Evolutionary conservation across 2,329 filamentous ascomycete genomes (phyloP).

Genomic region (Paraphaeosphaeria sporulosa): DNA sequence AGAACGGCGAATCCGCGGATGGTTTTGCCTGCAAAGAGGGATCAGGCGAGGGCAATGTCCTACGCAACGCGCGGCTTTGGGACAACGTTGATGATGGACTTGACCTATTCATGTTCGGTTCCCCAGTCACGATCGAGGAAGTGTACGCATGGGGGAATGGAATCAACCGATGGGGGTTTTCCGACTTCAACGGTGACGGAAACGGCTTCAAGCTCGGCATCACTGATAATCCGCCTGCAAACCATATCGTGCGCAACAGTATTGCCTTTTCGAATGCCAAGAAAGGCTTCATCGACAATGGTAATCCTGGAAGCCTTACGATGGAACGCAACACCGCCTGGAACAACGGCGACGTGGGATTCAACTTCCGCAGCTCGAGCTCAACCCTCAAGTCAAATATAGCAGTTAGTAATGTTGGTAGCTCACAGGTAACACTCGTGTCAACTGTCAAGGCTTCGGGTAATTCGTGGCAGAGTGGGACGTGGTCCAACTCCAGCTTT

Average conservation of each 20-base stretch:
- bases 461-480: conserved; percentile 54
- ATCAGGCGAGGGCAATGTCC: conserved; percentile 55
- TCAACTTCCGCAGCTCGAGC: conserved; percentile 46
- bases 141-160: conserved; percentile 58
- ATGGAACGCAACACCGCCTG: conserved; percentile 57
- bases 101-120: conserved; percentile 54
- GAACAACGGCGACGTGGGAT: conserved; percentile 55
- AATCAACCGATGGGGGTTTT: conserved; percentile 56
- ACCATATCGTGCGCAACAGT: conserved; percentile 56
- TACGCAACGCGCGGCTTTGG: conserved; percentile 58
- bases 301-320: conserved; percentile 51
- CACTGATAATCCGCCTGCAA: conserved; percentile 45
- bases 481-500: conserved; percentile 52
- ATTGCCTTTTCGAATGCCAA: conserved; percentile 55
- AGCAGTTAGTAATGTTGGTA: conserved; percentile 46
- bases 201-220: conserved; percentile 60
- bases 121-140: conserved; percentile 52
- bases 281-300: conserved; percentile 59
- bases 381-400: conserved; percentile 52
- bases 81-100: conserved; percentile 61
- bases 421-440: conserved; percentile 26
- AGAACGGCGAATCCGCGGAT: conserved; percentile 61
- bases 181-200: conserved; percentile 55
- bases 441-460: conserved; percentile 39
- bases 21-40: conserved; percentile 60